Conservation (phyloP, 169 alveolate genomes). For the Plasmodium cynomolgi region DNA sequence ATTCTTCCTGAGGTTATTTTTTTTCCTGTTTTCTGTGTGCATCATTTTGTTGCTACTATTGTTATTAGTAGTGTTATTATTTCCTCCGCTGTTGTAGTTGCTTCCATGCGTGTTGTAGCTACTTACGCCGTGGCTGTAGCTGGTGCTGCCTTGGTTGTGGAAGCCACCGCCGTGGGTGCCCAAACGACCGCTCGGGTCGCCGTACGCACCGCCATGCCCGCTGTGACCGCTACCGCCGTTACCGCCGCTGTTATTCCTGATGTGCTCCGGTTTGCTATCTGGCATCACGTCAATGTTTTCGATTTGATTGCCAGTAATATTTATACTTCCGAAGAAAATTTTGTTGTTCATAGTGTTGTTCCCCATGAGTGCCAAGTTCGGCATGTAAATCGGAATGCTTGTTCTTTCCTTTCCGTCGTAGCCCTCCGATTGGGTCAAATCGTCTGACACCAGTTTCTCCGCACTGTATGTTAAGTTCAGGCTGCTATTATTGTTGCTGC, state of each 20-base stretch:
- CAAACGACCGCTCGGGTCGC: background rate
- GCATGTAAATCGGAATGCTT: constrained; percentile 60
- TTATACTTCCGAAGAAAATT: constrained; percentile 68
- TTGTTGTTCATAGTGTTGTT: constrained; percentile 32
- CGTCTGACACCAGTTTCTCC: constrained; percentile 8
- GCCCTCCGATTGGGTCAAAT: background rate
- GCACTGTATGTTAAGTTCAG: background rate
- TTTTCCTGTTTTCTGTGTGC: constrained; percentile 19
- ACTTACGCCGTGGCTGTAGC: background rate
- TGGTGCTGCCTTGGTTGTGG: background rate
- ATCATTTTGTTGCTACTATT: constrained; percentile 15
- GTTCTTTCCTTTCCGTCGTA: constrained; percentile 20
- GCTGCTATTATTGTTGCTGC: constrained; percentile 1
- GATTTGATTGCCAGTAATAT: constrained; percentile 57
- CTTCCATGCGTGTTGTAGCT: background rate
- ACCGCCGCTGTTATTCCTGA: background rate
- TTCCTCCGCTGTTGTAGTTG: background rate
- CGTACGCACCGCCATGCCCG: background rate
- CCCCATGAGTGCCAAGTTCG: constrained; percentile 33
- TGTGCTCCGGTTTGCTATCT: background rate
- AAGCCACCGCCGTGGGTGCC: background rate
- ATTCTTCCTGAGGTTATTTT: constrained; percentile 44
- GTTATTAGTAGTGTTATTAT: background rate
- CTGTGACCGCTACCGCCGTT: background rate
- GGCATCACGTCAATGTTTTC: constrained; percentile 33